A percentile compares a stretch with the other conserved stretches of the same genome.
Conservation (phyloP, 2,329 filamentous ascomycete species). For the Neurospora sp. region DNA sequence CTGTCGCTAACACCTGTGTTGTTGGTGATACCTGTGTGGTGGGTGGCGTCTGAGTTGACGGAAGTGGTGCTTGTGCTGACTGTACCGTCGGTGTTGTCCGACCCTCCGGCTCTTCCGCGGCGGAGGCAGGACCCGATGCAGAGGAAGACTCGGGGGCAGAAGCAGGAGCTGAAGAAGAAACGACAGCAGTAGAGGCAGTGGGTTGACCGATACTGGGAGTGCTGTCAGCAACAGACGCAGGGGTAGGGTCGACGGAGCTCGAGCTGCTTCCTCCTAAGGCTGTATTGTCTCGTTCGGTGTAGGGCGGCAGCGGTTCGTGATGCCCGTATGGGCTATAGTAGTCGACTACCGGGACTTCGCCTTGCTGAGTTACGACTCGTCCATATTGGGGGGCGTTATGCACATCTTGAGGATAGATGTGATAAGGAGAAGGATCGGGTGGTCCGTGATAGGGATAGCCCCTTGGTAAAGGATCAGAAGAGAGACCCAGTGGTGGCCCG, state of each 20-base stretch:
- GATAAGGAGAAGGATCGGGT: constrained; percentile 70
- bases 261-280: constrained; percentile 11
- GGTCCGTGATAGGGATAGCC: constrained; percentile 54
- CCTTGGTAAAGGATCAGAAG: background rate
- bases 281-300: constrained; percentile 51
- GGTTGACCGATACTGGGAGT: background rate
- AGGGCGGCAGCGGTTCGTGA: constrained; percentile 83
- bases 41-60: background rate
- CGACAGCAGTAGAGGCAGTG: constrained; percentile 3
- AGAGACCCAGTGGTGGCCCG: background rate
- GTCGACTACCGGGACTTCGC: background rate
- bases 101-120: constrained; percentile 5
- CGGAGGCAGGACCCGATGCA: background rate
- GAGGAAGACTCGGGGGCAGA: background rate
- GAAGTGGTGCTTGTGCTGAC: background rate
- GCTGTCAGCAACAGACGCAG: background rate
- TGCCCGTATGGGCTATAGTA: constrained; percentile 66
- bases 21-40: background rate
- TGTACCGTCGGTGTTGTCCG: constrained; percentile 9
- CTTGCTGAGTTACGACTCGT: background rate
- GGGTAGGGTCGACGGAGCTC: background rate
- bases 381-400: constrained; percentile 40
- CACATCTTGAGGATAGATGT: constrained; percentile 70
- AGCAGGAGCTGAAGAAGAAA: background rate
- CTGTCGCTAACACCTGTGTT: background rate